Base-by-base conservation (phyloP, 108 stramenopile species). In the Skeletonema costatum region DNA sequence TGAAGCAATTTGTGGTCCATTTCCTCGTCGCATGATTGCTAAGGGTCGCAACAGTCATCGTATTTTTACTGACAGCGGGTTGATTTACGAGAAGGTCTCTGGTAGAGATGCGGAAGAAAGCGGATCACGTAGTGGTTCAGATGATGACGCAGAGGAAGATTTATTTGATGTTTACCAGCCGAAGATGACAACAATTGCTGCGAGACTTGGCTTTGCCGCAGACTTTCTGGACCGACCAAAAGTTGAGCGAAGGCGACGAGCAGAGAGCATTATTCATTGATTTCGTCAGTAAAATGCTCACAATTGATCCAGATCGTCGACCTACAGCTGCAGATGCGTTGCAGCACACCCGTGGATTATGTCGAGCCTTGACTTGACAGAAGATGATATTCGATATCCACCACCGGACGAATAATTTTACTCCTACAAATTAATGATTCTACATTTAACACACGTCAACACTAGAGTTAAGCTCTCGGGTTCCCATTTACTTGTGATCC, bases 1-100 rank as follows among this genome's bases (percentile, higher is more conserved):
- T 32, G 93, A 96, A 80, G 94, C 95, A 4, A 96, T 97, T 48
- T 89, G 96, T 59, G 98, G 98, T 11, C 82, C 93, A 31, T 96
- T 98, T 68, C 98, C 98, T n/a, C 69, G 81, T 59, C 87, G 92
- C 63, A 92, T 98, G 94, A 88, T 97, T 77, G 86, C 82, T 2
- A 87, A 94, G 66, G 94, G 97, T 17, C 76, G 90, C 29, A 92
- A 97, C 32, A 92, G 93, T 60, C 83, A 84, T 59, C 87, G 89
- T 41, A 97, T 97, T 84, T 98, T 97, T 74, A 97, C 92, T 29
- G 80, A 87, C 67, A 85, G 91, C 85, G 92, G 95, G 7, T 73
- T 97, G 70, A 84, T 98, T 33, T 97, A 92, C 77, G 95, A 97
- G 64, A 82, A 90, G 62, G 84, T 90, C 44, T 51, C 82, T 17